Evolutionary conservation across 495 filamentous ascomycete species (phyloP).

Genomic region (Saxispiralis lemnorum): DNA sequence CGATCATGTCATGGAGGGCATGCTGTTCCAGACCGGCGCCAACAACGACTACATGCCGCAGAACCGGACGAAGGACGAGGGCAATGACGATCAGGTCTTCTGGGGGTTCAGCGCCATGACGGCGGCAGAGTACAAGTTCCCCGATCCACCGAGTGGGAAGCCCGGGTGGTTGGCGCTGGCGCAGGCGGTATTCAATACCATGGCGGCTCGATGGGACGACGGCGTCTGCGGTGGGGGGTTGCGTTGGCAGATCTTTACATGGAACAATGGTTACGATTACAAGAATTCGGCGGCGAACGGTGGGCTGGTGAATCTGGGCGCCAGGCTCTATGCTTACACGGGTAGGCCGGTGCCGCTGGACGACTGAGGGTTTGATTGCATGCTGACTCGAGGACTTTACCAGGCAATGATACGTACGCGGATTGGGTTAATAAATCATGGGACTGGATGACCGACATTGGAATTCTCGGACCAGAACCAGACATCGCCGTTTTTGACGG

Average conservation of each 20-base stretch:
- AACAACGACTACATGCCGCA: constrained; percentile 33
- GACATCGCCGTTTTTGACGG: constrained; percentile 58
- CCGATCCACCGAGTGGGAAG: constrained; percentile 8
- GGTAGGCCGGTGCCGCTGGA: background rate
- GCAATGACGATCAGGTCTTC: constrained; percentile 35
- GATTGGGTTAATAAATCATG: constrained; percentile 56
- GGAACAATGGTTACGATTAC: constrained; percentile 52
- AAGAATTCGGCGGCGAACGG: constrained; percentile 70
- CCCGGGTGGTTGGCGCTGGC: constrained; percentile 19
- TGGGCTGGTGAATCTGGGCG: constrained; percentile 65
- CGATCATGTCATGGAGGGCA: constrained; percentile 28
- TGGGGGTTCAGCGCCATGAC: constrained; percentile 21
- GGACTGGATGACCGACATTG: constrained; percentile 45
- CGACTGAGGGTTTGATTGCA: background rate
- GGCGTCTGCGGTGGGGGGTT: constrained; percentile 23
- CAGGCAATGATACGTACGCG: constrained; percentile 52
- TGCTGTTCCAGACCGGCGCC: constrained; percentile 30
- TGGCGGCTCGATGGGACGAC: constrained; percentile 38
- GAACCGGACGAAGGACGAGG: constrained; percentile 27
- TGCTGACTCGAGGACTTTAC: background rate
- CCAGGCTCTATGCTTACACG: constrained; percentile 56
- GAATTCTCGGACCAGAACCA: constrained; percentile 40
- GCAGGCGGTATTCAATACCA: constrained; percentile 19
- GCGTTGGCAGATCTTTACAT: constrained; percentile 70
- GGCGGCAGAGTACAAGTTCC: constrained; percentile 21